A percentile compares a stretch with the other conserved stretches of the same genome.
Conservation (phyloP, 345 rosid species). For the Orychophragmus violaceus region DNA sequence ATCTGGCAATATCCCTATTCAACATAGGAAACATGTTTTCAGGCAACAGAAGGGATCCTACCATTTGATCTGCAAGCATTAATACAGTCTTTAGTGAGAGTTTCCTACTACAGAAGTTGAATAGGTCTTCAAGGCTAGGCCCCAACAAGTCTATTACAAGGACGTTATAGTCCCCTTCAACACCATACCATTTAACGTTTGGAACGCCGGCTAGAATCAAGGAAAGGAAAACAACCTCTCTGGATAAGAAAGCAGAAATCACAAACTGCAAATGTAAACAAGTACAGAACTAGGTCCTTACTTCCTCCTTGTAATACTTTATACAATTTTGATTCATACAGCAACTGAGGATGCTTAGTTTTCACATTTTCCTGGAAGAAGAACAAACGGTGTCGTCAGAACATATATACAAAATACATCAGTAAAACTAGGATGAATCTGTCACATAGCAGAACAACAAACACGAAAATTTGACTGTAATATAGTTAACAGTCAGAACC, state of each 20-base stretch:
- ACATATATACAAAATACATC: neutral
- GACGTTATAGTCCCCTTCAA: slow-evolving; percentile 80
- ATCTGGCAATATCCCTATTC: neutral
- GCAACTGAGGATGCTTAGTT: slow-evolving; percentile 93
- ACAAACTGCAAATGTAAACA: slow-evolving; percentile 4
- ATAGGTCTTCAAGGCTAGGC: slow-evolving; percentile 91
- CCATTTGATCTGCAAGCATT: slow-evolving; percentile 97
- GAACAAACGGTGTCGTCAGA: slow-evolving; percentile 10
- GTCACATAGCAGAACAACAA: neutral
- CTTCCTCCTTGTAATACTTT: slow-evolving; percentile 96
- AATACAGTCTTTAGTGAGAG: slow-evolving; percentile 82
- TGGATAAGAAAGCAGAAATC: slow-evolving; percentile 14
- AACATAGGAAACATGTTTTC: neutral
- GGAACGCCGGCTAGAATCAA: slow-evolving; percentile 69
- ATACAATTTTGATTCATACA: slow-evolving; percentile 84
- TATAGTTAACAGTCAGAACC: slow-evolving; percentile 10
- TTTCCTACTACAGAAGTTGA: slow-evolving; percentile 82
- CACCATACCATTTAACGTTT: slow-evolving; percentile 75
- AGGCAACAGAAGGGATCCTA: slow-evolving; percentile 28
- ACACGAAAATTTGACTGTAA: neutral
- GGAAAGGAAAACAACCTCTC: slow-evolving; percentile 16
- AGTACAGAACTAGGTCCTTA: slow-evolving; percentile 29
- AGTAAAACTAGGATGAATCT: neutral
- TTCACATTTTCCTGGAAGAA: slow-evolving; percentile 73
- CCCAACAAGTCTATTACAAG: slow-evolving; percentile 87